A percentile compares a stretch with the other conserved stretches of the same genome.
These are phyloP conservation scores for Fraxinus americana DNA, from an alignment of 257 asterid species.

Conservation along the genomic window DNA sequence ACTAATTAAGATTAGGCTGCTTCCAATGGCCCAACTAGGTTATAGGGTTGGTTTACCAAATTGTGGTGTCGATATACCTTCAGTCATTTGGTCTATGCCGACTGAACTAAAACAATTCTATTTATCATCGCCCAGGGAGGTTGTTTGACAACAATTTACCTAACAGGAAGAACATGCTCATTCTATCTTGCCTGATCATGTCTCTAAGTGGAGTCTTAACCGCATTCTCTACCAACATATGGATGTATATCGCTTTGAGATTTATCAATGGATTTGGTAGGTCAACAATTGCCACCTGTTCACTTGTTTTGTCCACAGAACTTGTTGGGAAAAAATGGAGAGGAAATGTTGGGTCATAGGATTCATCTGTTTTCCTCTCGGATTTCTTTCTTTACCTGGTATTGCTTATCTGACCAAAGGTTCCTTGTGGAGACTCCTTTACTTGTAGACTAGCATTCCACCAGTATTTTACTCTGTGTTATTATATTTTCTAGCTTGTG, in stretches of 20 bases:
- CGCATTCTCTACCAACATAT: conserved; percentile 42
- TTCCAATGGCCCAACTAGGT: no score
- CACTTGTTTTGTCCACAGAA: conserved; percentile 63
- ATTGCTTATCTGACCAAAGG: conserved; percentile 39
- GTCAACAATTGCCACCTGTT: conserved; percentile 52
- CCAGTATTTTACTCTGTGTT: no score
- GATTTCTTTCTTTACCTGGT: conserved; percentile 60
- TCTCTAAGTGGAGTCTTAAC: conserved; percentile 50
- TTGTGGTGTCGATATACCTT: no score
- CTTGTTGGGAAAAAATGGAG: conserved; percentile 67
- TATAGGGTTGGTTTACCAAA: no score
- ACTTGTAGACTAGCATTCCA: no score
- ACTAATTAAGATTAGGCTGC: no score
- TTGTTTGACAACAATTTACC: no score
- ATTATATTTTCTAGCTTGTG: conserved; percentile 37
- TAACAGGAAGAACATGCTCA: conserved; percentile 51
- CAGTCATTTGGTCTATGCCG: no score
- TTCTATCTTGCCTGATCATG: conserved; percentile 48
- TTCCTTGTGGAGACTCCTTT: conserved; percentile 53
- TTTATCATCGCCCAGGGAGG: no score
- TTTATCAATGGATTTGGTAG: conserved; percentile 56
- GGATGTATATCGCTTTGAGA: conserved; percentile 45
- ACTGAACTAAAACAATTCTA: no score
- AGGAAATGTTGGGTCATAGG: conserved; percentile 55
- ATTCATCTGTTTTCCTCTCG: conserved; percentile 52